Evolutionary conservation across 2,329 filamentous ascomycete genomes (phyloP).

Genomic region (Fusarium praegraminearum): DNA sequence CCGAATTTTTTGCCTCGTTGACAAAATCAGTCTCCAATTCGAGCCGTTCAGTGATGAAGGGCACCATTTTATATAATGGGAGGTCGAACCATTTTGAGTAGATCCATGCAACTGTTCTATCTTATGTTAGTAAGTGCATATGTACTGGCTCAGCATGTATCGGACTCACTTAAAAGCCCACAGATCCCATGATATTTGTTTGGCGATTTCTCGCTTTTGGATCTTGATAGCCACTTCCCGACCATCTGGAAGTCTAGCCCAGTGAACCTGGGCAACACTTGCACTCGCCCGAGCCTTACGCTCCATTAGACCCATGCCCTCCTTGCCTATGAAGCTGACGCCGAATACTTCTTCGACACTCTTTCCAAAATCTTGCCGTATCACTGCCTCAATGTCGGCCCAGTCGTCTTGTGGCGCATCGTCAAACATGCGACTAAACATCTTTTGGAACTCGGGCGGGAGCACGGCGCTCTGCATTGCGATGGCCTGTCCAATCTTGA

Average conservation of each 20-base stretch:
- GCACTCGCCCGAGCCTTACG: slow-evolving; percentile 77
- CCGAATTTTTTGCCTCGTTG: slow-evolving; percentile 90
- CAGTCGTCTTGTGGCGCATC: slow-evolving; percentile 94
- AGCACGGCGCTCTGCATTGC: slow-evolving; percentile 97
- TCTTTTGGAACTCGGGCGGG: slow-evolving; percentile 93
- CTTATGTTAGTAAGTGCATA: slow-evolving; percentile 27
- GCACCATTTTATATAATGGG: slow-evolving; percentile 90
- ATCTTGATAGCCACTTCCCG: slow-evolving; percentile 95
- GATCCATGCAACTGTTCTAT: slow-evolving; percentile 79
- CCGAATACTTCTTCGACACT: slow-evolving; percentile 92
- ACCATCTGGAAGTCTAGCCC: slow-evolving; percentile 87
- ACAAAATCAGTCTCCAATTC: slow-evolving; percentile 94
- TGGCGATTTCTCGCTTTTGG: slow-evolving; percentile 92
- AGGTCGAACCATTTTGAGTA: slow-evolving; percentile 93
- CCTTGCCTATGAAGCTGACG: slow-evolving; percentile 80
- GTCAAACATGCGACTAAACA: slow-evolving; percentile 98
- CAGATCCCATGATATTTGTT: slow-evolving; percentile 93
- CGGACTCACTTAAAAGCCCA: slow-evolving; percentile 88
- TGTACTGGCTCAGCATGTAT: not conserved
- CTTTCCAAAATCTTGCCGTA: slow-evolving; percentile 88
- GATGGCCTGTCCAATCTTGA: slow-evolving; percentile 98
- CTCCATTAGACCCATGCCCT: slow-evolving; percentile 75
- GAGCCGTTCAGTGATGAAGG: slow-evolving; percentile 92
- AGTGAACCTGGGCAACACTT: slow-evolving; percentile 96
- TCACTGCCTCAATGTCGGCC: slow-evolving; percentile 85